phyloP scores from a whole-genome alignment of 768 basidiomycete species.

The Termitomyces sp. region DNA sequence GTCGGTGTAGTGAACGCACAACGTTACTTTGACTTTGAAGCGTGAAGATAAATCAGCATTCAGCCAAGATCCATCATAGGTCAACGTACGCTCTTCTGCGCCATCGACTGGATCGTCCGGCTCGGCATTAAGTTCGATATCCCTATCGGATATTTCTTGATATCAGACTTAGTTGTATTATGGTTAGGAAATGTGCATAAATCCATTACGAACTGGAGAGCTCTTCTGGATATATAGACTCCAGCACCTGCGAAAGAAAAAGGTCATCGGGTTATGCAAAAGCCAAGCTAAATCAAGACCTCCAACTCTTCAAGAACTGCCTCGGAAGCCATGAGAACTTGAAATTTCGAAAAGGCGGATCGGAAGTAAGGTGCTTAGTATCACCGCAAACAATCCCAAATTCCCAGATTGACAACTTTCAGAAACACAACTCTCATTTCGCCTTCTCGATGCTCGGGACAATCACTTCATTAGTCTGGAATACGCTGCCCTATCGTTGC shows the following conservation, averaged over 20 bases:
- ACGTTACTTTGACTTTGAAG: conserved; percentile 62
- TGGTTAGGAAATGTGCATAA: conserved; percentile 20
- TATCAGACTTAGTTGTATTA: conserved; percentile 22
- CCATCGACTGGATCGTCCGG: conserved; percentile 76
- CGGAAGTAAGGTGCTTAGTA: background rate
- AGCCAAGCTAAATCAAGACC: conserved; percentile 39
- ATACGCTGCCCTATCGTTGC: conserved; percentile 2
- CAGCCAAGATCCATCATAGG: conserved; percentile 5
- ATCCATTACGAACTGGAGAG: conserved; percentile 70
- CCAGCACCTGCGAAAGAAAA: conserved; percentile 63
- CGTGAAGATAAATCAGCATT: conserved; percentile 13
- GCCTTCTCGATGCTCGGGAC: conserved; percentile 8
- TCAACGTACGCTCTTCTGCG: conserved; percentile 49
- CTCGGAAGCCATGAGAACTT: conserved; percentile 54
- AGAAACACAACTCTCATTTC: background rate
- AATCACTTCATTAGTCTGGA: conserved; percentile 12
- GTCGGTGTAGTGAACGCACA: conserved; percentile 76
- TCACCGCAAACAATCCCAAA: conserved; percentile 14
- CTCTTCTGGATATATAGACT: conserved; percentile 95
- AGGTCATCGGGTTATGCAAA: conserved; percentile 10
- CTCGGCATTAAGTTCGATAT: conserved; percentile 82
- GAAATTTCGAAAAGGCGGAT: background rate
- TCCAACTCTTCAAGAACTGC: conserved; percentile 87
- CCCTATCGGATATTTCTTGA: conserved; percentile 81
- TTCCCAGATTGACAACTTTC: conserved; percentile 10